Percentiles rank a stretch among this genome's conserved stretches.
Conservation (phyloP, 2,329 filamentous ascomycete genomes). For the Cucurbitaria berberidis region DNA sequence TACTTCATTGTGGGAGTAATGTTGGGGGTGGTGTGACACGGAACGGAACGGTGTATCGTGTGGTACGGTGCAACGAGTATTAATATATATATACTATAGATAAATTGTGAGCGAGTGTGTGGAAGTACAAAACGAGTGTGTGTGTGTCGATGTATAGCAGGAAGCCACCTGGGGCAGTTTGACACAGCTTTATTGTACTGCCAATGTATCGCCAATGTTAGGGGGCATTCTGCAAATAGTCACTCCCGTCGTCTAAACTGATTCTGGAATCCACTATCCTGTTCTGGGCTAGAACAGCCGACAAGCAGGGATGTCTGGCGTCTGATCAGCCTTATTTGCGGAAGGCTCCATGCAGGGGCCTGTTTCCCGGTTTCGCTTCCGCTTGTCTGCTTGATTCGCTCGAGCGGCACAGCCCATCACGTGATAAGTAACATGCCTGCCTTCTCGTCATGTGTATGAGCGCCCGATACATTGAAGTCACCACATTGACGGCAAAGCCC, state of each 20-base stretch:
- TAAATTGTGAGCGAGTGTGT: conserved; percentile 26
- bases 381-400: too few relatives aligned
- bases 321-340: conserved; percentile 25
- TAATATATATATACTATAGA: conserved; percentile 19
- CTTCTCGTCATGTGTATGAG: too few relatives aligned
- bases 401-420: too few relatives aligned
- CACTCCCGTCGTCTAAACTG: conserved; percentile 8
- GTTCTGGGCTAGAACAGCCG: conserved; percentile 12
- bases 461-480: too few relatives aligned
- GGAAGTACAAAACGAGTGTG: conserved; percentile 19
- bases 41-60: neutral
- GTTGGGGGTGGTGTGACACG: conserved; percentile 14
- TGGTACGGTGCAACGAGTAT: conserved; percentile 14
- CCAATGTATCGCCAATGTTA: conserved; percentile 1
- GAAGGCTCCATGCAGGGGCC: conserved; percentile 25
- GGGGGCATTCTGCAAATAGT: conserved; percentile 1
- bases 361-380: too few relatives aligned
- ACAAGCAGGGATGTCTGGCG: too few relatives aligned
- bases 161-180: conserved; percentile 13
- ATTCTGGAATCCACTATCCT: conserved; percentile 17
- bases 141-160: conserved; percentile 22
- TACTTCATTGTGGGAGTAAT: conserved; percentile 50
- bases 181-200: conserved; percentile 8
- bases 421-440: too few relatives aligned
- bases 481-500: too few relatives aligned